Base-by-base conservation (phyloP, 2,329 filamentous ascomycete genomes). In the Tolypocladium album region DNA sequence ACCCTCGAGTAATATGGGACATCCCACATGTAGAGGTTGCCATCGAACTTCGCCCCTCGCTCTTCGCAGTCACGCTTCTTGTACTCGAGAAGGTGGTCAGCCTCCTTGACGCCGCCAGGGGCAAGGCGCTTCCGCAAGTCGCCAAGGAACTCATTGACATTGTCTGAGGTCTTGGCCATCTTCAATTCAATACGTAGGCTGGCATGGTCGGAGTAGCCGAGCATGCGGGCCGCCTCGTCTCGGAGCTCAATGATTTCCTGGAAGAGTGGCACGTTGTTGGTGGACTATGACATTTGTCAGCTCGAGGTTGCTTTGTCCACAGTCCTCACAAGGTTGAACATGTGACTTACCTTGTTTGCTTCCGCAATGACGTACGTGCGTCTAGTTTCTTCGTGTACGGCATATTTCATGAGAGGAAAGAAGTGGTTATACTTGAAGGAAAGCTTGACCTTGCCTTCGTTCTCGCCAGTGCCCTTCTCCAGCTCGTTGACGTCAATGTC, bases 391-490 rank as follows among this genome's bases (percentile, higher is more conserved):
- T 86, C 79, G 67, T 89, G 83, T 68, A 83, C 82, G 53, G 88
- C 88, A 69, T 91, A 92, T 76, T 92, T 93, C 66, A 90, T 79
- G 1, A 88, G 82, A 0, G 89, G 89, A 74, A 91, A 89, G 43
- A 90, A 79, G 70, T 92, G 89, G 1, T 89, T 89, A 71, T 93
- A 93, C 76, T 93, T 93, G 81, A 92, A 93, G 7, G 84, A 87
- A 47, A 93, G 78, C 73, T 84, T 87, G 67, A 90, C 78, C 70
- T 90, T 88, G 65, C 88, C 87, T 70, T 89, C 87, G 61, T 89
- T 87, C 63, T 86, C 86, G 3, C 81, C 82, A 8, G 84, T 85
- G 39, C 90, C 90, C 75, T 90, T 89, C 72, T 89, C 86, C 59
- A 92, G 76, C 2, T 76, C 77, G 15, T 81, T 78, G 3, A 90